phyloP scores from a whole-genome alignment of 106 monocot species.

The Amphibolis antarctica region DNA sequence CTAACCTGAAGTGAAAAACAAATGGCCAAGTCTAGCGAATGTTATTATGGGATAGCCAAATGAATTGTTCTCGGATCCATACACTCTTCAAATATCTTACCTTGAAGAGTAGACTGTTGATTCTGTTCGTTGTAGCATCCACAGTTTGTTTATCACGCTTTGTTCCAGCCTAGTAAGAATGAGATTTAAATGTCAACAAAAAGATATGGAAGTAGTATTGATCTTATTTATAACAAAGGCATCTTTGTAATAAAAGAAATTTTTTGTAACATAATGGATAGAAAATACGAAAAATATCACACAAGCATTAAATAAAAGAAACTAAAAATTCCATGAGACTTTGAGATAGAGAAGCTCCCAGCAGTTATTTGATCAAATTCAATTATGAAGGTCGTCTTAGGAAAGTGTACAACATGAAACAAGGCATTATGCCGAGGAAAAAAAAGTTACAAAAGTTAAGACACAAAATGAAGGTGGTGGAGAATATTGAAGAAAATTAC shows the following conservation, averaged over 20 bases:
- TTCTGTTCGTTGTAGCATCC: slow-evolving; percentile 67
- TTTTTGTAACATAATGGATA: background rate
- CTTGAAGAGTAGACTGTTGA: slow-evolving; percentile 82
- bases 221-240: too few species aligned
- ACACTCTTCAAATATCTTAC: slow-evolving; percentile 15
- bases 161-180: slow-evolving; percentile 53
- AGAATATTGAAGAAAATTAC: too few species aligned
- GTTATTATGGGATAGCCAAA: too few species aligned
- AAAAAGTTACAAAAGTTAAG: too few species aligned
- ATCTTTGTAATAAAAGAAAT: too few species aligned
- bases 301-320: background rate
- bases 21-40: background rate
- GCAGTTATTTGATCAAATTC: too few species aligned
- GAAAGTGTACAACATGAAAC: too few species aligned
- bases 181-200: background rate
- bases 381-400: too few species aligned
- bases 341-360: too few species aligned
- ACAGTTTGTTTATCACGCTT: slow-evolving; percentile 64
- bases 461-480: too few species aligned
- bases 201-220: background rate
- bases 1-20: slow-evolving; percentile 30
- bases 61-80: background rate
- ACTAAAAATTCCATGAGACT: background rate
- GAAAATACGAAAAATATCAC: background rate
- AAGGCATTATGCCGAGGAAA: too few species aligned